Evolutionary conservation across 495 filamentous ascomycete species (phyloP), one percentile per base, ranked within the genome.

Genomic region (Podospora conica): DNA sequence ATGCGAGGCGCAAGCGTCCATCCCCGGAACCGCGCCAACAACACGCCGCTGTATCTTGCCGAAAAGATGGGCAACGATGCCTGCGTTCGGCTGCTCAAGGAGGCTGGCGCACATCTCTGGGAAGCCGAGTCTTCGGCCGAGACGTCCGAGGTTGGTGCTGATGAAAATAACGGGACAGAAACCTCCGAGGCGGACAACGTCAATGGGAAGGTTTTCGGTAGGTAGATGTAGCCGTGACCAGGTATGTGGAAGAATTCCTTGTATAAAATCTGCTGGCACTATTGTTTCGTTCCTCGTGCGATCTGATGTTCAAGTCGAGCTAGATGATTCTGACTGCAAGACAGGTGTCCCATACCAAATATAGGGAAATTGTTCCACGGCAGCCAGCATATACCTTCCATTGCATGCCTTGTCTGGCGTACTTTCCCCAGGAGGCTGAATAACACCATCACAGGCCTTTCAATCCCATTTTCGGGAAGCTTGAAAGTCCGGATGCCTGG

Each of bases 1-100:
- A 80, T 77, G 22, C 83, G 90, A 25, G 93, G 93, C 3, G 94
- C 91, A 1, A 92, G 90, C 40, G 94, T 97, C 15, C 93, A 97
- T 75, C 77, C 91, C 22, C 86, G 94, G 54, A 97, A 97, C 75
- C 82, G 86, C 21, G 86, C 85, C 24, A 88, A 91, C 63, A 88
- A 90, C 71, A 96, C 93, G 57, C 92, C 94, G 40, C 80, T 96
- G 58, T 93, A 89, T 74, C 79, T 94, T 29, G 91, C 92, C 7
- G 85, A 87, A 68, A 84, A 80, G 69, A 74, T 76, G 61, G 78
- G 80, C 2, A 80, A 78, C 54, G 76, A 77, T 1, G 87, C 87
- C 63, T 84, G 90, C 71, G 88, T 90, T 6, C 67, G 76, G 53
- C 74, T 96, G 68, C 77, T 97, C 9, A 74, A 60, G 33, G 70